These are phyloP conservation scores for Fusarium falciforme DNA, from an alignment of 2,329 filamentous ascomycete species.

Conservation along the genomic window DNA sequence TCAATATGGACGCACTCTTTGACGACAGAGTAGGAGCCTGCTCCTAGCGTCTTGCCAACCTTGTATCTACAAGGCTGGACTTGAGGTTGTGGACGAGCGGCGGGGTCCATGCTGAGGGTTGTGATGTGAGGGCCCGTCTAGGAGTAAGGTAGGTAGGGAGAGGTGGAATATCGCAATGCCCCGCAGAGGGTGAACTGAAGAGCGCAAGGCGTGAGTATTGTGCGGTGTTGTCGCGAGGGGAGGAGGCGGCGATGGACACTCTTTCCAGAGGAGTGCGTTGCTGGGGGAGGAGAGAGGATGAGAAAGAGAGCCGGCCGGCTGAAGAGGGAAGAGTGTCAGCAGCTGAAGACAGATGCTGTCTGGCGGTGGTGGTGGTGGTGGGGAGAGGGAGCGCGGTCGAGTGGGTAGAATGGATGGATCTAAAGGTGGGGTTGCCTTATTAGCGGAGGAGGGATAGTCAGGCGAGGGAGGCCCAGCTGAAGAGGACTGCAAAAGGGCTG, in stretches of 20 bases:
- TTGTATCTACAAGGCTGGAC: constrained; percentile 98
- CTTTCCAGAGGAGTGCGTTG: background rate
- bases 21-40: constrained; percentile 97
- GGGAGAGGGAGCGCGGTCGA: constrained; percentile 15
- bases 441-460: constrained; percentile 7
- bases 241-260: background rate
- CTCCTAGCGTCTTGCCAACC: constrained; percentile 96
- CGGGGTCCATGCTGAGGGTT: constrained; percentile 33
- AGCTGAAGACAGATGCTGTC: constrained; percentile 15
- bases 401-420: constrained; percentile 16
- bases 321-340: constrained; percentile 19
- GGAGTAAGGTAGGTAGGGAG: background rate
- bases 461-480: constrained; percentile 28
- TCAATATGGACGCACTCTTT: constrained; percentile 99
- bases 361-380: constrained; percentile 13
- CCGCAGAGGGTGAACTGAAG: constrained; percentile 24
- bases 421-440: constrained; percentile 31
- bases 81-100: constrained; percentile 59
- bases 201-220: background rate
- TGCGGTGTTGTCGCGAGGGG: background rate
- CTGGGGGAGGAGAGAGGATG: background rate
- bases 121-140: constrained; percentile 6
- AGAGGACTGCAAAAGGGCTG: background rate
- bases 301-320: background rate
- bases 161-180: constrained; percentile 26